Base-by-base conservation (phyloP, 2,329 filamentous ascomycete genomes). In the Xylariaceae sp. region DNA sequence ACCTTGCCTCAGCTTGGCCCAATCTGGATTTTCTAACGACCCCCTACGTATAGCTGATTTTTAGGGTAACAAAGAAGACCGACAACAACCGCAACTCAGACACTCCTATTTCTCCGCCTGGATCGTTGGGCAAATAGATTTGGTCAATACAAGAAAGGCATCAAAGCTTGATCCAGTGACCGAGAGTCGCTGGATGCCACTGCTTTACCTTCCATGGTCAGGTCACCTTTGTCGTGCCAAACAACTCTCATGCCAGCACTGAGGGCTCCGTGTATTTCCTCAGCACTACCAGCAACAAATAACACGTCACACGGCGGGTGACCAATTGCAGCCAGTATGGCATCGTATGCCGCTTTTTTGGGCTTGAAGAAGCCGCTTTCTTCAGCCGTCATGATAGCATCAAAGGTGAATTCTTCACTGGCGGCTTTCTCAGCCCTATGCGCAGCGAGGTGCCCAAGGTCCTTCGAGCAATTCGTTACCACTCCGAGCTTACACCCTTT, bases 281-380 rank as follows among this genome's bases (percentile, higher is more conserved):
- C 61, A 17, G 61, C 56, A 17, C 61, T 63, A 1, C 61, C 61
- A n/a, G 59, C 58, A 49, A 63, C 61, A 11, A 63, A 63, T 8
- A 63, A 44, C 44, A 53, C 59, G 1, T 63, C 61, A 6, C 49
- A 7, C 8, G 55, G 11, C 9, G 51, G 34, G 4, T 61, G 47
- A 7, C 30, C 44, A 2, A 63, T 15, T 3, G 4, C 13, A 30
- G 34, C 4, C 9, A 63, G 30, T 8, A 61, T 51, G 13, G 56
- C 59, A 47, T 57, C 48, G 30, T 63, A 63, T 1, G 61, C 61
- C 2, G 45, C 53, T 30, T 51, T 57, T 2, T 53, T 59, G 15
- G 61, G 61, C 51, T 63, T 63, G 18, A 61, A 63, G 10, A 55
- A 59, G 11, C 58, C 61, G n/a, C 56, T 63, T 42, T 63, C 56